Evolutionary conservation across 2,329 filamentous ascomycete species (phyloP), one percentile per base, ranked within the genome.

Genomic region (Calonectria hongkongensis): DNA sequence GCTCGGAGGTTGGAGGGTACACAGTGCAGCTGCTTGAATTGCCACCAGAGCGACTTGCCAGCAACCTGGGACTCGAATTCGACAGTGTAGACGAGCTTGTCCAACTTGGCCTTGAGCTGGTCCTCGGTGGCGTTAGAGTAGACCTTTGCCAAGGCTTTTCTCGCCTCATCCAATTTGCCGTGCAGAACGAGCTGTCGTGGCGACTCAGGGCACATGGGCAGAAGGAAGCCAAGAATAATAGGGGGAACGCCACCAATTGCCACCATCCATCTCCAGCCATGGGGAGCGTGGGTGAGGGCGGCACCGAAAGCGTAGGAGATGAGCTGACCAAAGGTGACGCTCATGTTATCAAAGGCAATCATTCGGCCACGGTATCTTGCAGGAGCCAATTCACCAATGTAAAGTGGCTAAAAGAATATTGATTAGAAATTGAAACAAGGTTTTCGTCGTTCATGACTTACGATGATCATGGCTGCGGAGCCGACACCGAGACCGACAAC

Each of bases 311-410:
- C 84, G 71, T 86, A 86, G 10, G 82, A 81, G 16, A 86, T 74
- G 16, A 86, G 79, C 64, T 86, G 83, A 4, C 84, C 84, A 18
- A 82, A 81, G 3, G 84, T 85, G 70, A 86, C 83, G 66, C 80
- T 82, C 66, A 88, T 84, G 75, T 88, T 88, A 79, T 88, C 85
- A 30, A 89, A 79, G 5, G 81, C 84, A 74, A 88, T 85, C 82
- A 87, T 86, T n/a, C 84, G 82, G 15, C 87, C 87, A 62, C 87
- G 84, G 63, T 86, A 85, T 68, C 85, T 86, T 4, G 87, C 84
- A 0, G 87, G 88, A 1, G 87, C 85, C 15, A 89, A 80, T 69
- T 89, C 88, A 2, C 85, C 85, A 51, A 89, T 87, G 76, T 89
- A 89, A 4, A 47, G 75, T 28, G 72, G 70, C 45, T 70, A 58